Evolutionary conservation across 2,329 filamentous ascomycete species (phyloP).

Genomic region (Scytalidium lignicola): DNA sequence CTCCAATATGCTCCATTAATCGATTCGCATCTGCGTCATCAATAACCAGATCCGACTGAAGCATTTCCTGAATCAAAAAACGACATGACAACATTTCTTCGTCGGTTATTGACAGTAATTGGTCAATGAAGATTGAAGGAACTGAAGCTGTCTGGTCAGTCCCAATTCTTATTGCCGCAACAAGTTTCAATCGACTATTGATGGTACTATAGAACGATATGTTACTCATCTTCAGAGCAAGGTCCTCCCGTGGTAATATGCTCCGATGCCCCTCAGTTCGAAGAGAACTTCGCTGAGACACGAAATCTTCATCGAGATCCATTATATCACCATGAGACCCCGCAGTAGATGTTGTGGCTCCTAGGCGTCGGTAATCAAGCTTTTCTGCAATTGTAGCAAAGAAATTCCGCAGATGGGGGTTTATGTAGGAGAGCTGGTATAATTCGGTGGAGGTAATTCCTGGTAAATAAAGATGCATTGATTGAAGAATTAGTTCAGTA

Average conservation of each 20-base stretch:
- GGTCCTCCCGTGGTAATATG: conserved; percentile 37
- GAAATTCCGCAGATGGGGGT: conserved; percentile 19
- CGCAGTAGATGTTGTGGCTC: conserved; percentile 7
- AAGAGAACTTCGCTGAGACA: conserved; percentile 50
- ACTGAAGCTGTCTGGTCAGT: conserved; percentile 35
- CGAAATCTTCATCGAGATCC: conserved; percentile 63
- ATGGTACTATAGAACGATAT: conserved; percentile 20
- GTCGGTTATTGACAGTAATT: conserved; percentile 42
- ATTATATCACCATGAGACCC: conserved; percentile 47
- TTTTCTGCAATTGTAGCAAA: conserved; percentile 17
- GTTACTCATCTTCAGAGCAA: conserved; percentile 19
- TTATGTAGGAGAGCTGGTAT: conserved; percentile 10
- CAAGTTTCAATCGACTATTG: conserved; percentile 17
- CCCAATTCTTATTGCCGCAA: conserved; percentile 13
- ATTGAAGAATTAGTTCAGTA: conserved; percentile 19
- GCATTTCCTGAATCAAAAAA: conserved; percentile 45
- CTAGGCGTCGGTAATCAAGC: conserved; percentile 10
- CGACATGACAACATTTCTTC: conserved; percentile 51
- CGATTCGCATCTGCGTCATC: conserved; percentile 39
- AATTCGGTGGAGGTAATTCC: conserved; percentile 13
- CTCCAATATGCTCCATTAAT: conserved; percentile 47
- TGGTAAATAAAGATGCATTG: conserved; percentile 24
- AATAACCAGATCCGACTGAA: conserved; percentile 48
- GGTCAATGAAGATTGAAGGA: conserved; percentile 44
- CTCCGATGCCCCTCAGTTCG: conserved; percentile 29